phyloP scores from a whole-genome alignment of 2,329 filamentous ascomycete genomes.

The Leptographium lundbergii region DNA sequence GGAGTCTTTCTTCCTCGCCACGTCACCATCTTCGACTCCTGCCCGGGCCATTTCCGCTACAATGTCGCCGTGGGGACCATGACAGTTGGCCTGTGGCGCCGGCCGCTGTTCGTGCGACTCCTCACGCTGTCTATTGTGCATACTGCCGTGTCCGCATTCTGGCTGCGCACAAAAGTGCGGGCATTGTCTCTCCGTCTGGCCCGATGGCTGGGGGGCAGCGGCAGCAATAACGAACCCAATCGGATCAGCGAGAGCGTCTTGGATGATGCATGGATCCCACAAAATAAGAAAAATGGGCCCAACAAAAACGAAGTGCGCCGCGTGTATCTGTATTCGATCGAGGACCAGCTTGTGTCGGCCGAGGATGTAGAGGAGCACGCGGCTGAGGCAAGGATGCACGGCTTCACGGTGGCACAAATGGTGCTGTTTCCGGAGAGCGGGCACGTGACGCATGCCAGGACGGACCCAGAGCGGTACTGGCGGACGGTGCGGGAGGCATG shows the following conservation, averaged over 20 bases:
- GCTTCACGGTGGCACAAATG: slow-evolving; percentile 24
- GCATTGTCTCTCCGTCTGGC: neutral
- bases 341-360: slow-evolving; percentile 33
- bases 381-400: slow-evolving; percentile 23
- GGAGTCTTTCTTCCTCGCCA: slow-evolving; percentile 24
- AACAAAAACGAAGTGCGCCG: slow-evolving; percentile 28
- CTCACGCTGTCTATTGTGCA: slow-evolving; percentile 13
- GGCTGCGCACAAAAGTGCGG: slow-evolving; percentile 13
- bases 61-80: slow-evolving; percentile 7
- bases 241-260: neutral
- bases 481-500: slow-evolving; percentile 31
- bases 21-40: slow-evolving; percentile 33
- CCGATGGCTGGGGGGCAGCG: neutral
- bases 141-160: slow-evolving; percentile 17
- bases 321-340: slow-evolving; percentile 38
- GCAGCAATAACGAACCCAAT: neutral
- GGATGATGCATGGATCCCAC: slow-evolving; percentile 14
- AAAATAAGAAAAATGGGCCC: slow-evolving; percentile 21
- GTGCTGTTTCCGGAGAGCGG: slow-evolving; percentile 33
- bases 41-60: slow-evolving; percentile 32
- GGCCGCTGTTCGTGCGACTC: slow-evolving; percentile 12
- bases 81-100: neutral
- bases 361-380: slow-evolving; percentile 36
- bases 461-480: slow-evolving; percentile 39
- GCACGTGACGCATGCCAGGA: slow-evolving; percentile 38